These are phyloP conservation scores for Stenogyne calaminthoides DNA, from an alignment of 305 asterid genomes.

Conservation along the genomic window DNA sequence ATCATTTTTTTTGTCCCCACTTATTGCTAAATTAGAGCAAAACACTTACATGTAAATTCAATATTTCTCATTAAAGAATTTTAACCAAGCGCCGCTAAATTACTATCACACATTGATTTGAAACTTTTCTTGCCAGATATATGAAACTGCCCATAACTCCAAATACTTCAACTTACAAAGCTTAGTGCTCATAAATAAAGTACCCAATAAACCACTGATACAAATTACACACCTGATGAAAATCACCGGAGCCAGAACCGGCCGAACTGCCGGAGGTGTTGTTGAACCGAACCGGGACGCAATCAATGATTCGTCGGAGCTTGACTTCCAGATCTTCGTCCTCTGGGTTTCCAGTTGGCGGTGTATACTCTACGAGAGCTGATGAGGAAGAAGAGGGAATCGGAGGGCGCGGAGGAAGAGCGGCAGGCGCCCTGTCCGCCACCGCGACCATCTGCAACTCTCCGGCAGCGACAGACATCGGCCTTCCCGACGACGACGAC, in stretches of 20 bases:
- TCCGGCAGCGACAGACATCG: constrained; percentile 36
- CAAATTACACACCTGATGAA: constrained; percentile 74
- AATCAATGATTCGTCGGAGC: constrained; percentile 75
- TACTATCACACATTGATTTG: neutral
- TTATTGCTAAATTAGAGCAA: too few relatives aligned
- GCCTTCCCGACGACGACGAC: constrained; percentile 54
- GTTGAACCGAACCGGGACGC: constrained; percentile 74
- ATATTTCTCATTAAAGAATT: too few relatives aligned
- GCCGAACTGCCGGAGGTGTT: constrained; percentile 97
- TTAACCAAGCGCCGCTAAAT: too few relatives aligned
- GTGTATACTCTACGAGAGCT: constrained; percentile 75
- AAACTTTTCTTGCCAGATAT: neutral
- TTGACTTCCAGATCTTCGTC: neutral
- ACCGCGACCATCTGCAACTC: constrained; percentile 64
- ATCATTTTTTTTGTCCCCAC: too few relatives aligned
- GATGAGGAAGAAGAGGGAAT: constrained; percentile 44
- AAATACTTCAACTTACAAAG: neutral
- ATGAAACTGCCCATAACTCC: neutral
- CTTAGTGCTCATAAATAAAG: neutral
- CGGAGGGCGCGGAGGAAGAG: constrained; percentile 63
- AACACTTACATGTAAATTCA: too few relatives aligned
- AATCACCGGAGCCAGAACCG: constrained; percentile 98
- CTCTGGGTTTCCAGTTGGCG: constrained; percentile 9
- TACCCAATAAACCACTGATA: constrained; percentile 2
- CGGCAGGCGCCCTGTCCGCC: constrained; percentile 46